A percentile compares a stretch with the other conserved stretches of the same genome.
phyloP scores from a whole-genome alignment of 176 grass and related monocot genomes.

The Oryza glumipatula region DNA sequence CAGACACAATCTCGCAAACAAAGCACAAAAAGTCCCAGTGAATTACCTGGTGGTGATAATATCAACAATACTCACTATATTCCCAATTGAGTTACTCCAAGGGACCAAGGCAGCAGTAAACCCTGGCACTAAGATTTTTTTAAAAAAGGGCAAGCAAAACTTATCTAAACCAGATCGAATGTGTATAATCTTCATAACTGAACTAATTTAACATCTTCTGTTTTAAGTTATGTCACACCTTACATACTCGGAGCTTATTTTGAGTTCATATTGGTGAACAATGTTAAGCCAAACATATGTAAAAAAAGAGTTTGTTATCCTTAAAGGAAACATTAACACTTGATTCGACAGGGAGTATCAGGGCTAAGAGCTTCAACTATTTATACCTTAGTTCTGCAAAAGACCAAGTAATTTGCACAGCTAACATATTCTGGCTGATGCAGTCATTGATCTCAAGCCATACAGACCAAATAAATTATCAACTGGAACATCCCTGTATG shows the following conservation, averaged over 20 bases:
- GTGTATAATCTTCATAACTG: neutral
- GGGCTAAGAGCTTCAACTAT: neutral
- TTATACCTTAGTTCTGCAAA: neutral
- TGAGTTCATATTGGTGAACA: neutral
- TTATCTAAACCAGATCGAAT: neutral
- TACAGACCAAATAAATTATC: neutral
- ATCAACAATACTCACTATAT: neutral
- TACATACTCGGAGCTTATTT: neutral
- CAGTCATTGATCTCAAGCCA: neutral
- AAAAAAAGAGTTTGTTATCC: neutral
- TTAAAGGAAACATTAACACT: neutral
- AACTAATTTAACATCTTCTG: neutral
- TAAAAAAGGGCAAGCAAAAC: neutral
- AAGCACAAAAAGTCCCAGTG: neutral
- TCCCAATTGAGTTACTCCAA: neutral
- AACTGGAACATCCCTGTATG: neutral
- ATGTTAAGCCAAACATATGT: neutral
- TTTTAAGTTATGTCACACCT: neutral
- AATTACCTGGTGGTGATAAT: neutral
- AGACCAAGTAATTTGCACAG: neutral
- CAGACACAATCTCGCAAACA: neutral
- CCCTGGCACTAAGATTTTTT: neutral
- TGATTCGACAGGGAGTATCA: neutral
- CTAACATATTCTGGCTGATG: neutral
- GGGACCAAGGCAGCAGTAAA: neutral